Evolutionary conservation across 768 basidiomycete species (phyloP), one percentile per base, ranked within the genome.

Genomic region (Paxillus ammoniavirescens): DNA sequence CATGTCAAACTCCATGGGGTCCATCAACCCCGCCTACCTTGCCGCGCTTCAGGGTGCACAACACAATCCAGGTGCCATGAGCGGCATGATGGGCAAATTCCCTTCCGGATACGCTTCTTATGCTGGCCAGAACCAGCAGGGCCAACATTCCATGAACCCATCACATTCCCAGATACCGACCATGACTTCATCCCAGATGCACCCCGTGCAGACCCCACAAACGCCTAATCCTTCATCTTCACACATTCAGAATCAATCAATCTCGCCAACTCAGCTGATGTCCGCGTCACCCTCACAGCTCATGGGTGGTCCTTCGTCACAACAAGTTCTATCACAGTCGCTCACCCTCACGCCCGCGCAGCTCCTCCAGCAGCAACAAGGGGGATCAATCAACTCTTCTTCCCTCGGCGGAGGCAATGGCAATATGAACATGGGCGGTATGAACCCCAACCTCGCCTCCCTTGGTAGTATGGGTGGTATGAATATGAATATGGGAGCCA

Each of bases 271-370:
- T 10, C 57, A 58, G 53, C 59, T 62, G 47, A 55, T 62, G 37
- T 47, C 57, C 21, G 53, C 57, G 26, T 43, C 52, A 14, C 61
- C 64, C 4, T 56, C 61, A 1, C 68, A 67, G 46, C 66, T 70
- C 56, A 63, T 67, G 53, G 57, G 50, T 0, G 50, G 55, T 2
- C 63, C 48, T 10, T 51, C 43, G 18, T 17, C 42, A 0, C 53
- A 60, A 43, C 61, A 59, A 53, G 28, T 47, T 28, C 57, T 50
- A 4, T 40, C 53, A 13, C 61, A 60, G 40, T 45, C 59, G 18
- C 65, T 66, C 52, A 67, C 62, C 0, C 63, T 74, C 55, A 74
- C 72, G 0, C 73, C 73, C 9, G 71, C 73, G 0, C 73, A 74
- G 47, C 61, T 74, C 10, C 59, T 74, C 8, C 68, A 65, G 9